Base-by-base conservation (phyloP, 179 eudicot genomes). In the Camellia oleifera region DNA sequence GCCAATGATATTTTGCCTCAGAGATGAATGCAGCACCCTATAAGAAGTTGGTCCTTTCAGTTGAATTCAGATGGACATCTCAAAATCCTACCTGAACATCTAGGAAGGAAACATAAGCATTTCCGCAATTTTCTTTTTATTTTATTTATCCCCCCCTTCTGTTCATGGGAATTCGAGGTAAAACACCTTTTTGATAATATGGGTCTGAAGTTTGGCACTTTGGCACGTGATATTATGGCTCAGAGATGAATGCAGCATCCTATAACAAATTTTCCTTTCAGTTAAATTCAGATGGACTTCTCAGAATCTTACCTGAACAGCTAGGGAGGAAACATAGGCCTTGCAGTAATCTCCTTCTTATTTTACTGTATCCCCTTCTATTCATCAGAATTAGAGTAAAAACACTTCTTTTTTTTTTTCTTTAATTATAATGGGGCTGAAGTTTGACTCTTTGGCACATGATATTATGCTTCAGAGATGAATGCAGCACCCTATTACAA, bases 21-120 rank as follows among this genome's bases (percentile, higher is more conserved):
- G 84, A 70, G 80, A 79, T 76, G 82, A 84, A 78, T 78, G 57
- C 76, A 79, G 80, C 79, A 62, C 79, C 86, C 81, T 46, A 77
- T 42, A 84, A 26, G 45, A 77, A 44, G 46, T 48, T 45, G 58
- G 26, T 5, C 70, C 3, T 52, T 26, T 58, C 40, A 15, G 54
- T 58, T 69, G 46, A 58, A 69, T 70, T 64, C 72, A 62, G 53
- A 66, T 42, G 44, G 74, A 56, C 32, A 56, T 54, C 15, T 74
- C 68, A 80, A 10, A 74, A 64, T 42, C 78, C 57, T 65, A 65
- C 48, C 11, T 64, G 65, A 73, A 65, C 73, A 66, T 54, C 63
- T 74, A 2, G 57, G 63, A 64, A 54, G 64, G 78, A 32, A 50
- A 74, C 66, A 23, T 7, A 26, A 26, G 46, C 74, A 45, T 32